Conservation (phyloP, 805 yeast genomes). For the Cyberlindnera mycetangii region DNA sequence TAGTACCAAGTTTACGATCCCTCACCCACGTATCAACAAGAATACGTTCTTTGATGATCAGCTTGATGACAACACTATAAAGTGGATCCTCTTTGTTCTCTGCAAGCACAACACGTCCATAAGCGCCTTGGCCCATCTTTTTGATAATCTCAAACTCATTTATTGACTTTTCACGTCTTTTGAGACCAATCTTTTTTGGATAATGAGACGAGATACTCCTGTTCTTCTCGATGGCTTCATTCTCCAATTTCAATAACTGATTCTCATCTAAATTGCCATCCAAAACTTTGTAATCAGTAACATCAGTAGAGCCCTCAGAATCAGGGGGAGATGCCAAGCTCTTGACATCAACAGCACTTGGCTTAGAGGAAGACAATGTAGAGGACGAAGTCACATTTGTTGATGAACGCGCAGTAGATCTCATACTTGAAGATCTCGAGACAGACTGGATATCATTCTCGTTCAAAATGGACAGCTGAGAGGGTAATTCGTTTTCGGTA, state of each 20-base stretch:
- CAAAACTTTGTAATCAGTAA: slow-evolving; percentile 18
- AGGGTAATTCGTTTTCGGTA: slow-evolving; percentile 31
- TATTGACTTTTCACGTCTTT: slow-evolving; percentile 68
- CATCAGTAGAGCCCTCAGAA: slow-evolving; percentile 10
- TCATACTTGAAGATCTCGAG: slow-evolving; percentile 27
- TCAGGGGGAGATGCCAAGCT: slow-evolving; percentile 4
- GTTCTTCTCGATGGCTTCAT: slow-evolving; percentile 39
- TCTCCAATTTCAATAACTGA: slow-evolving; percentile 44
- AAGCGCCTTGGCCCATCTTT: slow-evolving; percentile 94
- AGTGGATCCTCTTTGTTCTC: slow-evolving; percentile 59
- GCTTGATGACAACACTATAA: slow-evolving; percentile 75
- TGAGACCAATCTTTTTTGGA: slow-evolving; percentile 55
- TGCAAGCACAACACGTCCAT: slow-evolving; percentile 87
- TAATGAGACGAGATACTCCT: slow-evolving; percentile 33
- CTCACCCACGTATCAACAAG: slow-evolving; percentile 97
- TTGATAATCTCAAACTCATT: slow-evolving; percentile 68
- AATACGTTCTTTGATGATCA: slow-evolving; percentile 88
- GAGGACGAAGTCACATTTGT: slow-evolving; percentile 18
- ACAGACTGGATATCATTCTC: slow-evolving; percentile 34
- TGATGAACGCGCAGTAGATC: slow-evolving; percentile 20
- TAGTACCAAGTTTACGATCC: slow-evolving; percentile 85
- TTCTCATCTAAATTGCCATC: slow-evolving; percentile 31
- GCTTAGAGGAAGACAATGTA: slow-evolving; percentile 7
- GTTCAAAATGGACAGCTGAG: slow-evolving; percentile 38
- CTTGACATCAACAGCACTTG: slow-evolving; percentile 10